phyloP scores from a whole-genome alignment of 1,139 yeast species.

The Yamadazyma atmosphaerica region DNA sequence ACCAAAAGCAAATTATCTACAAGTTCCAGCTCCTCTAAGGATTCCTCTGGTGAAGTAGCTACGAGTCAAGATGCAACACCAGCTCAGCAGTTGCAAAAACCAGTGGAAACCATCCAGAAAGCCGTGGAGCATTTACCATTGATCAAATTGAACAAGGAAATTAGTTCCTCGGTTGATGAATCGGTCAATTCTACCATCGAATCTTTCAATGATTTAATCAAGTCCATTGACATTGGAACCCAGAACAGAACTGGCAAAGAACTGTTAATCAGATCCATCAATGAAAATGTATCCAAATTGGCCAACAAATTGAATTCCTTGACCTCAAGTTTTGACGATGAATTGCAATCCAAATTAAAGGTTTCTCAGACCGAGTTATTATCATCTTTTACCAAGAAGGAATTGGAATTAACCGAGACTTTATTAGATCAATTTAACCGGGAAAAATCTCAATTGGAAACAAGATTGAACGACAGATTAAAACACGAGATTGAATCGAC shows the following conservation, averaged over 20 bases:
- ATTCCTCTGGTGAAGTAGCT: conserved; percentile 9
- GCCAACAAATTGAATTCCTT: conserved; percentile 33
- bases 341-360: conserved; percentile 37
- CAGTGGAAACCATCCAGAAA: conserved; percentile 39
- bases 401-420: conserved; percentile 50
- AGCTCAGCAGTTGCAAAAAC: conserved; percentile 47
- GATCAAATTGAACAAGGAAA: conserved; percentile 25
- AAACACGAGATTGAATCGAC: conserved; percentile 68
- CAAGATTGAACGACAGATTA: conserved; percentile 61
- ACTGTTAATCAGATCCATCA: conserved; percentile 30
- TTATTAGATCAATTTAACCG: conserved; percentile 48
- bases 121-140: conserved; percentile 37
- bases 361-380: conserved; percentile 52
- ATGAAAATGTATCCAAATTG: conserved; percentile 32
- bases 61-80: conserved; percentile 30
- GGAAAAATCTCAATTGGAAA: conserved; percentile 64
- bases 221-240: conserved; percentile 44
- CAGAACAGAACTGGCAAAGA: conserved; percentile 31
- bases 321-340: conserved; percentile 44
- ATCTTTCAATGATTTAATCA: conserved; percentile 54
- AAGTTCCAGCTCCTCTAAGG: conserved; percentile 15
- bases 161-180: conserved; percentile 36
- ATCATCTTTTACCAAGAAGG: conserved; percentile 56
- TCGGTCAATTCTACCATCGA: conserved; percentile 48
- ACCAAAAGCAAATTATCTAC: conserved; percentile 32